phyloP scores from a whole-genome alignment of 2,329 filamentous ascomycete species.

The Exophiala sp. region DNA sequence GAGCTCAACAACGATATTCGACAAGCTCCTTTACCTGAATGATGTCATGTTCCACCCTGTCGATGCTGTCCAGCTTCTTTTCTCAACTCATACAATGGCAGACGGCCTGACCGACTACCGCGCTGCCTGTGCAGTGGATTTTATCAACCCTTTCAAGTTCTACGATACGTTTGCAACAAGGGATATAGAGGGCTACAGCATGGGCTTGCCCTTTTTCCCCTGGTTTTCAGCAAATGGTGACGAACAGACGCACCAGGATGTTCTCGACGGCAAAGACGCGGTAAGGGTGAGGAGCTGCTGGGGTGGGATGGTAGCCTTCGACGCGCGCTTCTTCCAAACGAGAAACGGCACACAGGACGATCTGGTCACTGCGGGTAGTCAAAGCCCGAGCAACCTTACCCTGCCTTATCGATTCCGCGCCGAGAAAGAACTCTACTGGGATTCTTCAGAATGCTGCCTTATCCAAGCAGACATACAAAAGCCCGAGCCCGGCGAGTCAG shows the following conservation, averaged over 20 bases:
- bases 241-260: constrained; percentile 55
- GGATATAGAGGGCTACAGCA: constrained; percentile 62
- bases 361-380: constrained; percentile 19
- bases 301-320: constrained; percentile 63
- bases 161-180: constrained; percentile 72
- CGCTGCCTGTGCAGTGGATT: constrained; percentile 69
- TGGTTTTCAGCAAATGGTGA: constrained; percentile 56
- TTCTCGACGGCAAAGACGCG: constrained; percentile 52
- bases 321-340: constrained; percentile 42
- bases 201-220: constrained; percentile 66
- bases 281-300: constrained; percentile 69
- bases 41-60: constrained; percentile 60
- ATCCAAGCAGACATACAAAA: constrained; percentile 47
- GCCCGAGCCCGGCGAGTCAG: constrained; percentile 42
- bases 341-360: constrained; percentile 4
- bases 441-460: constrained; percentile 61
- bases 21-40: constrained; percentile 58
- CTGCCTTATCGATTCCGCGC: constrained; percentile 49
- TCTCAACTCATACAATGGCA: constrained; percentile 50
- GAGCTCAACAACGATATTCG: constrained; percentile 41
- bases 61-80: constrained; percentile 57
- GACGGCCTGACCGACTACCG: constrained; percentile 56
- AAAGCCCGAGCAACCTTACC: constrained; percentile 27
- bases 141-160: constrained; percentile 65
- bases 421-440: constrained; percentile 54